Evolutionary conservation across 208 protist genomes (phyloP).

Genomic region (Crithidia acanthocephali): DNA sequence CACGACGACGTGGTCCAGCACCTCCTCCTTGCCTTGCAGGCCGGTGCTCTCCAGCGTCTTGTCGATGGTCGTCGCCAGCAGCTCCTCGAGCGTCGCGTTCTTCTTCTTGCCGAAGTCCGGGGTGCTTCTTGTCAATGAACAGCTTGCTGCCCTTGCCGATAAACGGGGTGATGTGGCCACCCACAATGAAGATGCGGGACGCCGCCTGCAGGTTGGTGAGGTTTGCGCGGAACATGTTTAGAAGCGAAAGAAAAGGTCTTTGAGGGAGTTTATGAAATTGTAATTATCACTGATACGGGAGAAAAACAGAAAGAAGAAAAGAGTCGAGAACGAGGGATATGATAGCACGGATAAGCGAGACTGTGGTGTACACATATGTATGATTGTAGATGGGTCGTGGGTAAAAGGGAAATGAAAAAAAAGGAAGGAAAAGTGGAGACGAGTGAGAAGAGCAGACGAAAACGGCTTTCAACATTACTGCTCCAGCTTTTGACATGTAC

Average conservation of each 20-base stretch:
- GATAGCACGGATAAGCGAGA: conserved; percentile 8
- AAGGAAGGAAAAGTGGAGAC: neutral
- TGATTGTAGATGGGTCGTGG: too few species aligned
- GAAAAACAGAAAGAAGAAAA: conserved; percentile 14
- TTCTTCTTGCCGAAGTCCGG: conserved; percentile 91
- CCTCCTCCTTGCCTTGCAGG: conserved; percentile 51
- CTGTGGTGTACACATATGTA: neutral
- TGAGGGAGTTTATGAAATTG: too few species aligned
- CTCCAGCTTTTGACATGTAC: too few species aligned
- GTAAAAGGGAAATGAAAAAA: too few species aligned
- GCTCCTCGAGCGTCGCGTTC: conserved; percentile 83
- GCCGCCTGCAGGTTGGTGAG: conserved; percentile 30
- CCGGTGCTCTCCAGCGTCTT: conserved; percentile 58
- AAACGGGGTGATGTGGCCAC: conserved; percentile 88
- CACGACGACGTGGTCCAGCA: conserved; percentile 78
- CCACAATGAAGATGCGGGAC: conserved; percentile 79
- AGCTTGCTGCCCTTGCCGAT: conserved; percentile 90
- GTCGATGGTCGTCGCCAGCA: conserved; percentile 63
- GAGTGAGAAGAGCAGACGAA: too few species aligned
- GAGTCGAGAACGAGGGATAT: conserved; percentile 13
- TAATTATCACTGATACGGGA: neutral
- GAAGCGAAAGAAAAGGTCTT: too few species aligned
- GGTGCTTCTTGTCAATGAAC: conserved; percentile 93
- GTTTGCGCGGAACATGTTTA: conserved; percentile 39
- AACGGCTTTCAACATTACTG: too few species aligned